A percentile compares a stretch with the other conserved stretches of the same genome.
Conservation (phyloP, 495 filamentous ascomycete genomes). For the Cudoniella acicularis region DNA sequence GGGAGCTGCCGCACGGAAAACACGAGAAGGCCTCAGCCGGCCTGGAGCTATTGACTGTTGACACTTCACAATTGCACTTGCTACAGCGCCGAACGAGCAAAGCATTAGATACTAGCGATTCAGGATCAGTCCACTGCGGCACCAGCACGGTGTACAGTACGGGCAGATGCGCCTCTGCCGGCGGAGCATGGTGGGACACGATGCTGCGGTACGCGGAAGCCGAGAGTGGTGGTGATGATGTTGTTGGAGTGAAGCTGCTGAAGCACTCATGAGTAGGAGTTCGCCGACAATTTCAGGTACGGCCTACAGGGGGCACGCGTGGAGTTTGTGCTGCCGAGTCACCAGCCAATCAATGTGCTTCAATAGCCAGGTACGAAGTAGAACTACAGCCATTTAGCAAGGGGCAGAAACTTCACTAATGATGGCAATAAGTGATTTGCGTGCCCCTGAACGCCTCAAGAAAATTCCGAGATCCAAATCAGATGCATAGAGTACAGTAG, state of each 20-base stretch:
- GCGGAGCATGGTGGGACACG: background rate
- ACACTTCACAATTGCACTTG: too few relatives aligned
- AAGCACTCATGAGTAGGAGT: background rate
- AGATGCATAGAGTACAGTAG: background rate
- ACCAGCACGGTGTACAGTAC: too few relatives aligned
- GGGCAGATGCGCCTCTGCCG: too few relatives aligned
- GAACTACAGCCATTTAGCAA: background rate
- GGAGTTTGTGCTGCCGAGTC: too few relatives aligned
- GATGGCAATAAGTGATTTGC: background rate
- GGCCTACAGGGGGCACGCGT: background rate
- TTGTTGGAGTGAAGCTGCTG: background rate
- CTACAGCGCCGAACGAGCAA: background rate
- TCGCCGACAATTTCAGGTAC: background rate
- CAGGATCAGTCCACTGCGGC: background rate
- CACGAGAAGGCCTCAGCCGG: background rate
- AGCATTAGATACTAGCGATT: background rate
- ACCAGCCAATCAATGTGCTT: background rate
- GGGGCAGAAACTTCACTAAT: background rate
- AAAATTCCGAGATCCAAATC: background rate
- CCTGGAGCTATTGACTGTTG: background rate
- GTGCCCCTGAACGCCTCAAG: background rate
- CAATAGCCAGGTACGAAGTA: background rate
- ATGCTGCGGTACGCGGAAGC: background rate
- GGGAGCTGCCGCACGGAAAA: background rate
- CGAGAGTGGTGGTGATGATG: background rate